Evolutionary conservation across 306 rosid species (phyloP), one percentile per base, ranked within the genome.

Genomic region (Trichosanthes truncata): DNA sequence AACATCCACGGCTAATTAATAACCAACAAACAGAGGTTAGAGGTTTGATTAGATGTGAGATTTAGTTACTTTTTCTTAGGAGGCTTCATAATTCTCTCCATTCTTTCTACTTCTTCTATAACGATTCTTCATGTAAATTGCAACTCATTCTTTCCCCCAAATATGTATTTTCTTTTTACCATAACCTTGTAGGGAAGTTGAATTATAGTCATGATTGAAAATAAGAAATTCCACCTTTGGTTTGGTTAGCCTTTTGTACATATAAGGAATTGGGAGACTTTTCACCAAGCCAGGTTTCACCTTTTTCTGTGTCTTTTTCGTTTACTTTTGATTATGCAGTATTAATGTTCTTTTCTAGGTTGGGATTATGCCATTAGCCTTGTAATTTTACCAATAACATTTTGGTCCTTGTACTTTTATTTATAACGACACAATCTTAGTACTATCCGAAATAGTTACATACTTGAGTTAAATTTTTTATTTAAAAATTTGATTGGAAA

Each of bases 1-100:
- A 96, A 96, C 85, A 84, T 96, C 66, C 98, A 93, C 55, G 86
- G 78, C 43, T 93, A 92, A 88, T 81, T 78, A 72, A 80, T 59
- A 23, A 31, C 41, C 13, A 66, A n/a, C 74, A 45, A 51, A 68
- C 18, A 72, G 38, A 55, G 61, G 7, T 29, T 60, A 78, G 59
- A 41, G 74, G 9, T 25, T 38, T 13, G 26, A 56, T 36, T 38
- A 53, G 52, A 33, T 73, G 60, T 46, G 62, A 51, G 17, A 52
- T 74, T 74, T 74, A 74, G 74, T 60, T 36, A 73, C 53, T 78
- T 71, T 78, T 69, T 75, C 33, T 68, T 74, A 61, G 61, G 26
- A 80, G 80, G 78, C 73, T 81, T 78, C 63, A 17, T 35, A 35
- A 48, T 51, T 83, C 86, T 77, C 83, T 73, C 78, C 6, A 85